Percentiles rank a stretch among this genome's conserved stretches.
Evolutionary conservation across 345 rosid species (phyloP).

Genomic region (Hibiscus tridactylites): DNA sequence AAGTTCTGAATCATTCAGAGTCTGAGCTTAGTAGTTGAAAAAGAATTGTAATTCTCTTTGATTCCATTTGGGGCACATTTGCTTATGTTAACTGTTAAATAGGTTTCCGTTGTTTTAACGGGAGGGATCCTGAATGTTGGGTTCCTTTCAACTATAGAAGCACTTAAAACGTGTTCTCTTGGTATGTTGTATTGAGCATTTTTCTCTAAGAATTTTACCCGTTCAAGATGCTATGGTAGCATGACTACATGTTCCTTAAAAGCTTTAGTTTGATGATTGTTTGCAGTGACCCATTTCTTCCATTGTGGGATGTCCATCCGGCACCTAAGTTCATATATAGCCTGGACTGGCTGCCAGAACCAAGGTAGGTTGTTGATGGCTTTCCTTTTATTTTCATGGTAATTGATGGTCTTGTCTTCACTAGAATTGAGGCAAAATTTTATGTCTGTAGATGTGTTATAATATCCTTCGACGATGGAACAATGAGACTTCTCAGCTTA

Average conservation of each 20-base stretch:
- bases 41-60: no score
- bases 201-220: neutral
- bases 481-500: conserved; percentile 63
- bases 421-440: conserved; percentile 11
- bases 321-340: conserved; percentile 57
- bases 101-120: conserved; percentile 1
- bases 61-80: no score
- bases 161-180: neutral
- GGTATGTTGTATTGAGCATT: neutral
- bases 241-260: neutral
- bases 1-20: neutral
- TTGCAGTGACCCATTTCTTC: conserved; percentile 78
- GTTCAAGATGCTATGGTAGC: neutral
- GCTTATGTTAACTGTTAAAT: neutral
- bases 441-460: conserved; percentile 49
- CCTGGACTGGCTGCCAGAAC: conserved; percentile 72
- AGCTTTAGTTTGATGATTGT: conserved; percentile 13
- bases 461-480: conserved; percentile 72
- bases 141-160: neutral
- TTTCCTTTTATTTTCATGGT: conserved; percentile 9
- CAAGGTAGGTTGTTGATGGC: conserved; percentile 36
- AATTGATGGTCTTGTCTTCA: neutral
- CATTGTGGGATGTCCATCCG: conserved; percentile 72
- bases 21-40: no score
- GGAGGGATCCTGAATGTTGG: neutral